These are phyloP conservation scores for Monilinia laxa DNA, from an alignment of 2,329 filamentous ascomycete species.

Conservation along the genomic window DNA sequence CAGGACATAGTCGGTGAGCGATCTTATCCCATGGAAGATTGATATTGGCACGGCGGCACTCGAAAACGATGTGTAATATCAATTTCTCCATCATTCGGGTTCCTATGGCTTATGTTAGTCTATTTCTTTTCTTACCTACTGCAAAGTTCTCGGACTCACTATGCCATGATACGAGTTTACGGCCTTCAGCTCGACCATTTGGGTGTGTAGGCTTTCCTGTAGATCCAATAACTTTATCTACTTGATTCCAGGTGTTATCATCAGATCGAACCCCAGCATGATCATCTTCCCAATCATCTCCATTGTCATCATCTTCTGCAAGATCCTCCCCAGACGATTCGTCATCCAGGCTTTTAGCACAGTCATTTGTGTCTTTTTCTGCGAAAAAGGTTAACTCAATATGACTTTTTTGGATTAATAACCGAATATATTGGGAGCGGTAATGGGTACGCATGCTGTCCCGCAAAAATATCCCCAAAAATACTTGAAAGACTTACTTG, in stretches of 20 bases:
- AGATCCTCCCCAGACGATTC: neutral
- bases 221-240: constrained; percentile 1
- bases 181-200: constrained; percentile 42
- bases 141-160: constrained; percentile 40
- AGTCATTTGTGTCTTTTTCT: neutral
- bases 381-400: neutral
- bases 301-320: constrained; percentile 2
- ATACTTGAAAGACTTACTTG: neutral
- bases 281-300: neutral
- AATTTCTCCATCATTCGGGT: constrained; percentile 50
- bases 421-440: neutral
- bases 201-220: constrained; percentile 23
- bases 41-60: constrained; percentile 35
- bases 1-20: constrained; percentile 35
- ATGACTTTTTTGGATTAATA: neutral
- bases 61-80: constrained; percentile 45
- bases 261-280: neutral
- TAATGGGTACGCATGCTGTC: neutral
- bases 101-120: constrained; percentile 38
- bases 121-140: neutral
- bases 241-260: neutral
- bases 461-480: too few relatives aligned
- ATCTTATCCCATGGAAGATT: constrained; percentile 35
- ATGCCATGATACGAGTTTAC: constrained; percentile 47
- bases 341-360: neutral